Evolutionary conservation across 2,329 filamentous ascomycete genomes (phyloP).

Genomic region (Cordyceps farinosa): DNA sequence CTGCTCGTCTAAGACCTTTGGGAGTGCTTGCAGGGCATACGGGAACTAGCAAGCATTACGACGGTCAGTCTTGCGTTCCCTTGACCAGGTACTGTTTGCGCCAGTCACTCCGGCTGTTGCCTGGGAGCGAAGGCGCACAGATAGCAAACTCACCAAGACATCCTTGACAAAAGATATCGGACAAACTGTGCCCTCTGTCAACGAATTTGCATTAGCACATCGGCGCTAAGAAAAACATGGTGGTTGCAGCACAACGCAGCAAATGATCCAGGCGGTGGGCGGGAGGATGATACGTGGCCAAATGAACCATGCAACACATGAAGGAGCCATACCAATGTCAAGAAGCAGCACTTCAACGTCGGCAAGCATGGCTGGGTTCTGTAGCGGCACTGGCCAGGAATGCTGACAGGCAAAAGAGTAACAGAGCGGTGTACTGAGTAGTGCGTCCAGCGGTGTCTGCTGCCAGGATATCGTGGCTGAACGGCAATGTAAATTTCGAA

Average conservation of each 20-base stretch:
- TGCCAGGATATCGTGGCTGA: not conserved
- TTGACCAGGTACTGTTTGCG: not conserved
- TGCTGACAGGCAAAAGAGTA: not conserved
- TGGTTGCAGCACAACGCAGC: not conserved
- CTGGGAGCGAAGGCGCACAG: conserved; percentile 21
- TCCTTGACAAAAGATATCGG: conserved; percentile 83
- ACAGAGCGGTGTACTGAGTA: conserved; percentile 9
- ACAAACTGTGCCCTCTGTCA: conserved; percentile 75
- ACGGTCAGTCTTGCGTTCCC: not conserved
- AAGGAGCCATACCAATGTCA: conserved; percentile 33
- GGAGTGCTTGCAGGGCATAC: conserved; percentile 66
- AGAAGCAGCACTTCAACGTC: conserved; percentile 34
- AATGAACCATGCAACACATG: conserved; percentile 1
- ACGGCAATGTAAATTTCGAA: not conserved
- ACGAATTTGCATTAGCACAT: conserved; percentile 4
- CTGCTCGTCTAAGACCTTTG: conserved; percentile 57
- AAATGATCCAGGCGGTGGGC: not conserved
- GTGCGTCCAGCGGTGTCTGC: not conserved
- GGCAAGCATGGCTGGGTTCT: conserved; percentile 25
- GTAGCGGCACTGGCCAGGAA: conserved; percentile 7
- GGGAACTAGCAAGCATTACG: conserved; percentile 57
- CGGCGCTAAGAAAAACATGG: not conserved
- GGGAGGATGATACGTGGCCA: conserved; percentile 6
- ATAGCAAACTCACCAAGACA: conserved; percentile 62
- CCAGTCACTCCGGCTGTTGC: not conserved